Evolutionary conservation across 2,329 filamentous ascomycete species (phyloP).

Genomic region (Chaetomium olivaceum): DNA sequence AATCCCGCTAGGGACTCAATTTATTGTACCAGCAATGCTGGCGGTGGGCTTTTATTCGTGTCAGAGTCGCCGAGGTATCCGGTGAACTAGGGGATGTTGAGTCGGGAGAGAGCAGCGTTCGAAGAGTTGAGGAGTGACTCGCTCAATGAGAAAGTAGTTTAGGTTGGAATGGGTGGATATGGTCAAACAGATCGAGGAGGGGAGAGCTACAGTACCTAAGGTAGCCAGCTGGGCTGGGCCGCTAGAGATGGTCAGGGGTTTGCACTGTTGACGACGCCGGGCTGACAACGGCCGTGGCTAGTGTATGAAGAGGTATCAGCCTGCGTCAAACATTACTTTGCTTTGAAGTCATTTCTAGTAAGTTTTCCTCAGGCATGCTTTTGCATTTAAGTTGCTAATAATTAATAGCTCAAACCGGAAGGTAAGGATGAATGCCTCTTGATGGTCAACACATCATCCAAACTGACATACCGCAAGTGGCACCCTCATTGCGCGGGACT

Average conservation of each 20-base stretch:
- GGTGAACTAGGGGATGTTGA: slow-evolving; percentile 37
- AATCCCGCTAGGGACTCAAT: slow-evolving; percentile 49
- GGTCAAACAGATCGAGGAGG: slow-evolving; percentile 17
- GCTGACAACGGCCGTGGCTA: not conserved
- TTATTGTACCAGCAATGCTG: slow-evolving; percentile 50
- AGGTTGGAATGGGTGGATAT: slow-evolving; percentile 39
- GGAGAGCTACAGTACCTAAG: too few species aligned
- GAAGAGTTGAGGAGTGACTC: slow-evolving; percentile 37
- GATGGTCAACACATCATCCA: not conserved
- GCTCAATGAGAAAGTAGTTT: slow-evolving; percentile 37
- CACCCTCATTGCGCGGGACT: slow-evolving; percentile 36
- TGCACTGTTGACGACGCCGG: not conserved
- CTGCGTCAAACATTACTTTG: slow-evolving; percentile 53
- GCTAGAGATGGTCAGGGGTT: slow-evolving; percentile 44
- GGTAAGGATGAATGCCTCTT: not conserved
- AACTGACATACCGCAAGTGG: slow-evolving; percentile 30
- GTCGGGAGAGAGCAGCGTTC: slow-evolving; percentile 36
- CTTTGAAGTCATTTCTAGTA: slow-evolving; percentile 47
- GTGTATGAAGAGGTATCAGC: slow-evolving; percentile 41
- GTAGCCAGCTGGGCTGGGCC: slow-evolving; percentile 12
- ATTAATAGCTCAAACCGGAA: slow-evolving; percentile 18
- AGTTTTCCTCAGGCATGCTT: not conserved
- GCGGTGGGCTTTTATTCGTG: slow-evolving; percentile 48
- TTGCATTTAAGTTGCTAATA: not conserved
- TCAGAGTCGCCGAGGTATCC: slow-evolving; percentile 50